phyloP scores from a whole-genome alignment of 2,329 filamentous ascomycete genomes.

The Sporothrix pallida region DNA sequence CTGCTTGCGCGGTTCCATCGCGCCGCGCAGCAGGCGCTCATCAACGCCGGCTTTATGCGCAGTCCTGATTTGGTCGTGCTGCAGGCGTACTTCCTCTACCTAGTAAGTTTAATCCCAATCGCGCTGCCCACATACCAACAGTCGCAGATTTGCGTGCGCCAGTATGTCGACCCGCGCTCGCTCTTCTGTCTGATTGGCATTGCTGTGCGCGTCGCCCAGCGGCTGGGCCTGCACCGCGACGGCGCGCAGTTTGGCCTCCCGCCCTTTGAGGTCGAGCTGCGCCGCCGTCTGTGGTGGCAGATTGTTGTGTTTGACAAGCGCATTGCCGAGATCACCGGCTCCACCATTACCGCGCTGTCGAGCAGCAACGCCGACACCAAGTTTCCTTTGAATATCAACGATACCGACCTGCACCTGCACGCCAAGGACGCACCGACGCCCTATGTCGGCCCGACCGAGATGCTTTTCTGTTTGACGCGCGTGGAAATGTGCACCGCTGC shows the following conservation, averaged over 20 bases:
- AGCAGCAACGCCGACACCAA: slow-evolving; percentile 60
- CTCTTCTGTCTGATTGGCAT: slow-evolving; percentile 68
- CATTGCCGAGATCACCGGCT: slow-evolving; percentile 69
- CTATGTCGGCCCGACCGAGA: slow-evolving; percentile 61
- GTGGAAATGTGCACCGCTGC: slow-evolving; percentile 63
- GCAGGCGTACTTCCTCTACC: slow-evolving; percentile 70
- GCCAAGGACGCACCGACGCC: slow-evolving; percentile 60
- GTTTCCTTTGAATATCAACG: slow-evolving; percentile 66
- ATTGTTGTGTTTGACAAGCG: slow-evolving; percentile 71
- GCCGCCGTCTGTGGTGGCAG: slow-evolving; percentile 76
- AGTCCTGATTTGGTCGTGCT: slow-evolving; percentile 68
- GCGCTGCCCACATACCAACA: slow-evolving; percentile 42
- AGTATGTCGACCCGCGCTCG: slow-evolving; percentile 65
- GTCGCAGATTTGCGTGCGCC: slow-evolving; percentile 60
- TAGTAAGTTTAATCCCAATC: slow-evolving; percentile 54
- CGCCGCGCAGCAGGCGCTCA: slow-evolving; percentile 67
- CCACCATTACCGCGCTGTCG: slow-evolving; percentile 60
- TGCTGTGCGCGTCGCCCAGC: slow-evolving; percentile 69
- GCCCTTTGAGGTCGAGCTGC: slow-evolving; percentile 70
- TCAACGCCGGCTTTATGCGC: slow-evolving; percentile 70
- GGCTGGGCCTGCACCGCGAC: slow-evolving; percentile 72
- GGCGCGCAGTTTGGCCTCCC: slow-evolving; percentile 56
- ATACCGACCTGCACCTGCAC: slow-evolving; percentile 63
- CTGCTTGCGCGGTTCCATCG: slow-evolving; percentile 61
- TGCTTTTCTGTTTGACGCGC: slow-evolving; percentile 63